Evolutionary conservation across 257 asterid species (phyloP), one percentile per base, ranked within the genome.

Genomic region (Phtheirospermum japonicum): DNA sequence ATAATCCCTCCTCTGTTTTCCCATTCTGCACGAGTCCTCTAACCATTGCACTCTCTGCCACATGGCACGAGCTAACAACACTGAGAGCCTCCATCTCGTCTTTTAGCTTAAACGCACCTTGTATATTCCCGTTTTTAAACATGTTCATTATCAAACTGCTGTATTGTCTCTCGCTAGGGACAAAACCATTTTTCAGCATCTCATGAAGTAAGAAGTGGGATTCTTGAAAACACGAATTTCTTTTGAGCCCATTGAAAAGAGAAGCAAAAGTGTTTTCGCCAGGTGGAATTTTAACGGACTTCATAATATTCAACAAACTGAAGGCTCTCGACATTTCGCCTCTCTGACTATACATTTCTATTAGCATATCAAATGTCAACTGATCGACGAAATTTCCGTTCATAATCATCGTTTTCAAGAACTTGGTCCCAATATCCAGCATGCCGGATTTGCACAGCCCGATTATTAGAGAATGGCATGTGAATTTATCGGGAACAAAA

Each of bases 1-100:
- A 66, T 63, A 80, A 49, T 6, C 86, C 96, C 55, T 92, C 97
- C 75, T 83, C 93, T 57, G 70, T 74, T 77, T 80, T 92, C 60
- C 95, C 82, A 58, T 69, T 59, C 73, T 32, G 74, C 77, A 82
- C 90, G 6, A 92, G 84, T 68, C 96, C 99, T 68, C 99, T 80
- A 62, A 92, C 72, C 66, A 89, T 66, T 5, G 95, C 95, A 67
- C 97, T 70, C 67, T 85, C 90, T 26, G 86, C 84, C 65, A 80
- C 73, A 34, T 17, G 68, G 55, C 66, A 66, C 14, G 87, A 74
- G 56, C 73, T 16, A 23, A 54, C n/a, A n/a, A 84, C 53, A n/a
- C 86, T 79, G 59, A 77, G 75, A 19, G 61, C 65, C 73, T 72
- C 84, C 76, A 92, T 74, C 72, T 81, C 87, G 34, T 81, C 90